These are phyloP conservation scores for Ensete glaucum DNA, from an alignment of 176 grass and related monocot genomes.

Conservation along the genomic window DNA sequence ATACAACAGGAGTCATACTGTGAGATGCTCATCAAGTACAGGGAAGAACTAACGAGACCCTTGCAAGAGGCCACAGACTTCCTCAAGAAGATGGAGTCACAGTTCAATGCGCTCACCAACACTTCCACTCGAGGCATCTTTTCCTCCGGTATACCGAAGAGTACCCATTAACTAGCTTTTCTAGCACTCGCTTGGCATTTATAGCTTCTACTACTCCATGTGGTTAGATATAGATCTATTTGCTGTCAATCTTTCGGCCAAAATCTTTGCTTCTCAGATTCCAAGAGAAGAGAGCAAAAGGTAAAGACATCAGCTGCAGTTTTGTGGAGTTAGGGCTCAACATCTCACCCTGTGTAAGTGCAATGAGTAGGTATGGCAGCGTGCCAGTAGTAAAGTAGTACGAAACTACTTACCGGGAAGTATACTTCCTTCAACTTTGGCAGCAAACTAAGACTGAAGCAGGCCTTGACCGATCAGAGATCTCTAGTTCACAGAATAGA, in stretches of 20 bases:
- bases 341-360: no score
- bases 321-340: no score
- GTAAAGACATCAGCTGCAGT: not conserved
- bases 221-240: not conserved
- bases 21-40: slow-evolving; percentile 46
- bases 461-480: no score
- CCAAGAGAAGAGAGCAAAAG: not conserved
- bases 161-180: not conserved
- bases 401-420: no score
- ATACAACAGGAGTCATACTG: slow-evolving; percentile 44
- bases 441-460: no score
- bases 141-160: not conserved
- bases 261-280: no score
- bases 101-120: slow-evolving; percentile 46
- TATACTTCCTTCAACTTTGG: no score
- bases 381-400: no score
- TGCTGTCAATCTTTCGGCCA: not conserved
- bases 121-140: not conserved
- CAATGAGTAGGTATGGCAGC: no score
- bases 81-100: slow-evolving; percentile 56
- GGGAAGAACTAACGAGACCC: slow-evolving; percentile 51
- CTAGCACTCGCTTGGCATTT: not conserved
- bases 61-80: slow-evolving; percentile 67
- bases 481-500: not conserved
- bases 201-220: slow-evolving; percentile 2